phyloP scores from a whole-genome alignment of 2,329 filamentous ascomycete genomes.

The Blumeria hordei region DNA sequence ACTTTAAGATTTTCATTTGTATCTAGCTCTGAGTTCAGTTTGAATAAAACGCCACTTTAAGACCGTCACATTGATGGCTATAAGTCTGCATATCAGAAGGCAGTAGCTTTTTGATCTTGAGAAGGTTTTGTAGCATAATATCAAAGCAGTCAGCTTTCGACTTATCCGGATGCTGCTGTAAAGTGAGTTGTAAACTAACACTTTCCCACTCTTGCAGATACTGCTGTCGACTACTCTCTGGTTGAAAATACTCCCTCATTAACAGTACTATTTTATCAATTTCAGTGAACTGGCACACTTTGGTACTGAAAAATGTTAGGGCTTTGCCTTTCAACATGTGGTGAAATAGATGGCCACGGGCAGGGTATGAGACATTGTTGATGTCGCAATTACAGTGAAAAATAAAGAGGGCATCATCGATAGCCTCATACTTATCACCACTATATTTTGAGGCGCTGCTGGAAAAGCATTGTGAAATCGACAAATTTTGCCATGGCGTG shows the following conservation, averaged over 20 bases:
- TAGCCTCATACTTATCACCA: not conserved
- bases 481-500: too few relatives aligned
- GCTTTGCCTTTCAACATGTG: not conserved
- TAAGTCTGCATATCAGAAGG: not conserved
- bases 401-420: not conserved
- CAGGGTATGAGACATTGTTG: not conserved
- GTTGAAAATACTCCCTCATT: not conserved
- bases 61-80: too few relatives aligned
- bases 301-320: not conserved
- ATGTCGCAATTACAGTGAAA: too few relatives aligned
- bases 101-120: too few relatives aligned
- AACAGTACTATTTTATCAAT: not conserved
- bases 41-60: too few relatives aligned
- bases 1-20: too few relatives aligned
- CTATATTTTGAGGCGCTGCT: not conserved
- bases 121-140: too few relatives aligned
- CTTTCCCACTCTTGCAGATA: not conserved
- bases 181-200: not conserved
- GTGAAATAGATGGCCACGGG: not conserved
- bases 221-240: not conserved
- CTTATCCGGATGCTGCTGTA: not conserved
- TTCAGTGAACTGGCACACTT: not conserved
- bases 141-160: not conserved
- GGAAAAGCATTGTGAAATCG: too few relatives aligned
- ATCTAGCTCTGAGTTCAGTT: too few relatives aligned